These are phyloP conservation scores for Wickerhamomyces rabaulensis DNA, from an alignment of 805 yeast genomes.

Conservation along the genomic window DNA sequence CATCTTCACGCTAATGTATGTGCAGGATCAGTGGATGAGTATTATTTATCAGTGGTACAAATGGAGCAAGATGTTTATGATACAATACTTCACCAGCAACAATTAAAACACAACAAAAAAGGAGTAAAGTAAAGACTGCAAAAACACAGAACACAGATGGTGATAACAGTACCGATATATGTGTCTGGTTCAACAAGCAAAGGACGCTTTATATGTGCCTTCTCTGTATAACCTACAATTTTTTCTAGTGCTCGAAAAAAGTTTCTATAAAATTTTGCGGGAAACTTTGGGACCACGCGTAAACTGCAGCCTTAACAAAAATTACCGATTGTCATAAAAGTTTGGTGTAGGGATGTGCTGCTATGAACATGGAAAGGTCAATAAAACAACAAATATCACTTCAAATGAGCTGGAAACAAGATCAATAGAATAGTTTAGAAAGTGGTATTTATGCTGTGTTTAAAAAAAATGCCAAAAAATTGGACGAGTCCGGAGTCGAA, in stretches of 20 bases:
- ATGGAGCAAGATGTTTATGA: background rate
- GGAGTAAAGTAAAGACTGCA: background rate
- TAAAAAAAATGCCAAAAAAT: slow-evolving; percentile 10
- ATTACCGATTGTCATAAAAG: background rate
- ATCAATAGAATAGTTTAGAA: no score
- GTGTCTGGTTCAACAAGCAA: background rate
- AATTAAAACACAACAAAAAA: background rate
- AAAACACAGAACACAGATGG: background rate
- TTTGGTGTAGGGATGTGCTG: background rate
- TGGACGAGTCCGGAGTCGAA: slow-evolving; percentile 76
- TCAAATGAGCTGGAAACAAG: background rate
- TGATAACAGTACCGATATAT: background rate
- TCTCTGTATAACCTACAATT: background rate
- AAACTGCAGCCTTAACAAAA: background rate
- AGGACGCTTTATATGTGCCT: background rate
- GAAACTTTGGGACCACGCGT: background rate
- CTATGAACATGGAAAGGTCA: background rate
- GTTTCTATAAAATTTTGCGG: background rate
- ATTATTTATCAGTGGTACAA: background rate
- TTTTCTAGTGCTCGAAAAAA: background rate
- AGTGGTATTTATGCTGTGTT: no score
- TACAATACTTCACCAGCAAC: background rate
- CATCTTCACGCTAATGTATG: background rate
- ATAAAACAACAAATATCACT: background rate
- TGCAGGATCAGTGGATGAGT: background rate